phyloP scores from a whole-genome alignment of 169 alveolate species.

The Plasmodium billcollinsi region DNA sequence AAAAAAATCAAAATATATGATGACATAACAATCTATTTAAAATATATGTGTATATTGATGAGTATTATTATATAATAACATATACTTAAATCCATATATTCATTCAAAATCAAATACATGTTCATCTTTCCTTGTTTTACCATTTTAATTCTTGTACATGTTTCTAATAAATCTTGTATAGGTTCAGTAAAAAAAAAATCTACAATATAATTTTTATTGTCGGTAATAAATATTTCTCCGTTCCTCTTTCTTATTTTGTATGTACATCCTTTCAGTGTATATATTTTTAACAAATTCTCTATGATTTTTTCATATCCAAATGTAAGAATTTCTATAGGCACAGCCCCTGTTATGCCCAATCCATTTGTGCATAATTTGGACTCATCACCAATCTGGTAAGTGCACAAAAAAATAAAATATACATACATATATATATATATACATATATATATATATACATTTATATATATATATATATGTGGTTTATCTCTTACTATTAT shows the following conservation, averaged over 20 bases:
- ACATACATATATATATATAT: neutral
- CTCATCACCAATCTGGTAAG: slow-evolving; percentile 80
- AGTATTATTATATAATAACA: neutral
- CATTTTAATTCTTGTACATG: slow-evolving; percentile 76
- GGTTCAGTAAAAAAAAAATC: slow-evolving; percentile 81
- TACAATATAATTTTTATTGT: slow-evolving; percentile 81
- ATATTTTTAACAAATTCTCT: slow-evolving; percentile 29
- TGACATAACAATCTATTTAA: neutral
- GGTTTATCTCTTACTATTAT: slow-evolving; percentile 76
- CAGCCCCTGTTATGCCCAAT: slow-evolving; percentile 76
- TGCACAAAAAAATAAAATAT: neutral
- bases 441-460: neutral
- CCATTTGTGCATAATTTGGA: slow-evolving; percentile 78
- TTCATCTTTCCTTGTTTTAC: slow-evolving; percentile 10
- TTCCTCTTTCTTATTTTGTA: slow-evolving; percentile 80
- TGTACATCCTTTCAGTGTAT: slow-evolving; percentile 23
- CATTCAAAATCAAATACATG: neutral
- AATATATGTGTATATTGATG: neutral
- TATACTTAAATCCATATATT: neutral
- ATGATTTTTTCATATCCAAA: slow-evolving; percentile 80
- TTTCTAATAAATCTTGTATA: slow-evolving; percentile 68
- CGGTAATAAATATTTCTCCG: slow-evolving; percentile 81
- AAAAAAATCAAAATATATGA: neutral
- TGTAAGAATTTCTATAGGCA: slow-evolving; percentile 84
- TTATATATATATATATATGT: neutral